Conservation (phyloP, 208 protist species). For the Leishmania arabica region DNA sequence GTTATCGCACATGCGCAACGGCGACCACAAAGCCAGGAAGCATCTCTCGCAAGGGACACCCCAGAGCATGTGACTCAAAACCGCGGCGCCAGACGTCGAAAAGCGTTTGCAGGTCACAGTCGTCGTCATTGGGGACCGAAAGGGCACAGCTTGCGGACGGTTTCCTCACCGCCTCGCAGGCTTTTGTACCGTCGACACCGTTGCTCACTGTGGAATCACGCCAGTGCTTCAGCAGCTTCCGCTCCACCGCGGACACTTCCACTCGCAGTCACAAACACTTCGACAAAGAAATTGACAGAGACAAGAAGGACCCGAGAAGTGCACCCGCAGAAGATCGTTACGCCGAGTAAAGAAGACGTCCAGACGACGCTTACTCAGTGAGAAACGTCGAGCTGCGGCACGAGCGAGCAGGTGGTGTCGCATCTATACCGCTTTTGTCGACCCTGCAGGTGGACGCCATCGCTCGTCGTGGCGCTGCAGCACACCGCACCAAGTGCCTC, state of each 20-base stretch:
- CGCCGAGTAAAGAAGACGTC: slow-evolving; percentile 28
- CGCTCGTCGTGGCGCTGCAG: slow-evolving; percentile 6
- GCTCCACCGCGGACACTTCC: slow-evolving; percentile 37
- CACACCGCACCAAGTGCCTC: slow-evolving; percentile 22
- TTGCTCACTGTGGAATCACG: neutral
- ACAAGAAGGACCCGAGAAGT: slow-evolving; percentile 7
- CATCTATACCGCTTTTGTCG: slow-evolving; percentile 32
- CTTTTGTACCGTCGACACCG: neutral
- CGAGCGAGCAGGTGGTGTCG: slow-evolving; percentile 53
- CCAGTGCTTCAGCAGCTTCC: neutral
- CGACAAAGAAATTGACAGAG: slow-evolving; percentile 39
- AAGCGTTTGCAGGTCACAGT: neutral
- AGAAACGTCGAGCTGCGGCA: slow-evolving; percentile 31
- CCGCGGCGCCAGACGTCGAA: neutral
- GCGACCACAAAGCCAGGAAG: neutral
- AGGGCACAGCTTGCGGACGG: neutral
- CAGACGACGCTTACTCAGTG: slow-evolving; percentile 22
- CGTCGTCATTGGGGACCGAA: neutral
- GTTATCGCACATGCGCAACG: neutral
- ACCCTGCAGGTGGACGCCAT: slow-evolving; percentile 31
- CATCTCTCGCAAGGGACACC: neutral
- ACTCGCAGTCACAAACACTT: slow-evolving; percentile 48
- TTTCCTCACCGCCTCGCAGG: neutral
- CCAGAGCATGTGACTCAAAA: neutral
- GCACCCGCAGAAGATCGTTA: slow-evolving; percentile 17